Evolutionary conservation across 2,329 filamentous ascomycete genomes (phyloP).

Genomic region (Colletotrichum sp.): DNA sequence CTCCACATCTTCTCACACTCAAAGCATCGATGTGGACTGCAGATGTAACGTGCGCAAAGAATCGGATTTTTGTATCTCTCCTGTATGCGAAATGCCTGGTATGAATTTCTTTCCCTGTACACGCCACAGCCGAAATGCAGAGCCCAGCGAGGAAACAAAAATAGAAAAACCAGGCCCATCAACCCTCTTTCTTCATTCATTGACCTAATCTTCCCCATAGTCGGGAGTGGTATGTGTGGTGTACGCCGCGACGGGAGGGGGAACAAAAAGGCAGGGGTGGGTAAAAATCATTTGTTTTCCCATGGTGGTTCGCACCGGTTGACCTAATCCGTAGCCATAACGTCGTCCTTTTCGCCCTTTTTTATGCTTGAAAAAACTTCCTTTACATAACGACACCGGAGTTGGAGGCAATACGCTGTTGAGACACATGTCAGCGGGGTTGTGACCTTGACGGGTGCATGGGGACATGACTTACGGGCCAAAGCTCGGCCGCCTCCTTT

Average conservation of each 20-base stretch:
- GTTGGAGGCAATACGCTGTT: constrained; percentile 98
- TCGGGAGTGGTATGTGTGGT: neutral
- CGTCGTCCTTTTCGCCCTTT: constrained; percentile 23
- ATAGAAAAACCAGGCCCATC: constrained; percentile 25
- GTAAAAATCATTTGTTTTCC: constrained; percentile 8
- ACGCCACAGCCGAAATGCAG: constrained; percentile 60
- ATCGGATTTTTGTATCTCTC: constrained; percentile 36
- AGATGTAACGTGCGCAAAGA: constrained; percentile 23
- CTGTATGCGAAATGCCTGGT: constrained; percentile 56
- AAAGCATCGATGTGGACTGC: no score
- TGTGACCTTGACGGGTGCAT: neutral
- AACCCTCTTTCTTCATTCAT: constrained; percentile 6
- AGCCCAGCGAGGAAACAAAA: constrained; percentile 43
- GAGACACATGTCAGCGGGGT: constrained; percentile 33
- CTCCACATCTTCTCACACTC: no score
- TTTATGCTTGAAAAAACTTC: constrained; percentile 19
- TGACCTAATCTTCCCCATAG: neutral
- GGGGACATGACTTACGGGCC: constrained; percentile 75
- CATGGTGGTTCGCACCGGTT: constrained; percentile 20
- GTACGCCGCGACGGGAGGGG: neutral
- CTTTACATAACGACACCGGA: constrained; percentile 99
- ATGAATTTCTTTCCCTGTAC: constrained; percentile 52
- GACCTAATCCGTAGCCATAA: constrained; percentile 24
- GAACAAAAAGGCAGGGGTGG: neutral
- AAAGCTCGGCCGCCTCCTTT: constrained; percentile 99